Base-by-base conservation (phyloP, 495 filamentous ascomycete genomes). In the Acidiella bohemica region DNA sequence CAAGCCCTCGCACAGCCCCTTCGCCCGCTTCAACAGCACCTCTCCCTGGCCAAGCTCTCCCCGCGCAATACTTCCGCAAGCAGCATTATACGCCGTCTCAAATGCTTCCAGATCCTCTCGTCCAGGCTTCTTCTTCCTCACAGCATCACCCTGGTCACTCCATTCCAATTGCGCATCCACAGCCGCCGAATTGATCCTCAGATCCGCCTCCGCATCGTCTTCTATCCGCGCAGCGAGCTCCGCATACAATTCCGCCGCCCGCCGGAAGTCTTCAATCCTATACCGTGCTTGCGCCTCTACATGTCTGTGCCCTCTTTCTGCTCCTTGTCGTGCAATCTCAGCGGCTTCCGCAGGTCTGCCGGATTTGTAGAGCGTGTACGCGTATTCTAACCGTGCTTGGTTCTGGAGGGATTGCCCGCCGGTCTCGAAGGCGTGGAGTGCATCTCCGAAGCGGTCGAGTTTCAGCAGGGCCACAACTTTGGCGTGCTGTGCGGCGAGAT, bases 391-490 rank as follows among this genome's bases (percentile, higher is more conserved):
- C 9, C 65, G 52, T 19, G 81, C 87, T 25, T 56, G 58, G 34
- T 76, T 64, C 55, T 80, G 80, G 41, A 94, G 58, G 36, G 57
- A 60, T 49, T 80, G 67, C 24, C 80, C 81, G 31, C 70, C 78
- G 26, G 77, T 72, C 53, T 84, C 75, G 41, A 96, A 70, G 23
- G 75, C 72, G 30, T 74, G 76, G 34, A 93, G 66, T 17, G 85
- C 81, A 62, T 97, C 90, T 14, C 90, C 80, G 58, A 80, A 95
- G 42, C 87, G 84, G 57, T 99, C 92, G 36, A 96, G 76, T 56
- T 92, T 93, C 36, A 96, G 61, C 25, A 99, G 70, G 9, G 90
- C 86, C 26, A 96, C 80, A 8, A 78, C 69, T 47, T 83, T 84
- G 25, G 78, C 78, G 57, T 81, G 80, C 31, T 82, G 81, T 5